These are phyloP conservation scores for Anthostomella pinea DNA, from an alignment of 2,329 filamentous ascomycete species.

Conservation along the genomic window DNA sequence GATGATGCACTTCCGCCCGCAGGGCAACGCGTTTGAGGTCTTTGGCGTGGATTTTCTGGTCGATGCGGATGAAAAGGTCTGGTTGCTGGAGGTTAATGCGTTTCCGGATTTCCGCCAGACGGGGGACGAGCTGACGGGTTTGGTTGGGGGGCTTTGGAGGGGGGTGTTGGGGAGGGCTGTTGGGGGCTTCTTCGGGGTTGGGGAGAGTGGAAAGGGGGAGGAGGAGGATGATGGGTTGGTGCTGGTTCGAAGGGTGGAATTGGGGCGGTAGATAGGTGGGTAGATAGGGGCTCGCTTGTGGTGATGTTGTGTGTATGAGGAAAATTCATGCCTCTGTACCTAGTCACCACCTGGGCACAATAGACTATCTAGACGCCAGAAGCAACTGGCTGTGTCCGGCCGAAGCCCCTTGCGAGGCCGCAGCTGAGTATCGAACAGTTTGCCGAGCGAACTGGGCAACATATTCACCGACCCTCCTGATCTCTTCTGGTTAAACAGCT, in stretches of 20 bases:
- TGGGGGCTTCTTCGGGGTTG: constrained; percentile 60
- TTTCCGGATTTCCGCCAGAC: constrained; percentile 97
- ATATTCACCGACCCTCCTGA: no score
- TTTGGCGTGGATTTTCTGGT: constrained; percentile 92
- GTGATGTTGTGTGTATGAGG: no score
- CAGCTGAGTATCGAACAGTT: no score
- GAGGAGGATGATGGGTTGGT: constrained; percentile 44
- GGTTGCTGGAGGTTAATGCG: constrained; percentile 88
- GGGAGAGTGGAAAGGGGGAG: constrained; percentile 15
- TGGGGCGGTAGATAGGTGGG: constrained; percentile 37
- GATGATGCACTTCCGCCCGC: constrained; percentile 86
- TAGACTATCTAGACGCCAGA: no score
- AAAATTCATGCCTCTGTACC: no score
- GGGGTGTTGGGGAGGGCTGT: constrained; percentile 69
- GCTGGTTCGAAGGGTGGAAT: constrained; percentile 50
- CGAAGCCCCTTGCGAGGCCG: no score
- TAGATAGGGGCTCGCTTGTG: neutral
- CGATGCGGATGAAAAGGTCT: constrained; percentile 60
- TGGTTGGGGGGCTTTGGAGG: constrained; percentile 76
- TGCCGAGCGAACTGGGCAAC: no score
- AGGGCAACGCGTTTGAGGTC: constrained; percentile 86
- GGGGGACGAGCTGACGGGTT: constrained; percentile 65
- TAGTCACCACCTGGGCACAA: no score
- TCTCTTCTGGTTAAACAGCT: no score
- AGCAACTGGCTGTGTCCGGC: no score